Conservation (phyloP, 495 filamentous ascomycete genomes). For the Tetracladium setigerum region DNA sequence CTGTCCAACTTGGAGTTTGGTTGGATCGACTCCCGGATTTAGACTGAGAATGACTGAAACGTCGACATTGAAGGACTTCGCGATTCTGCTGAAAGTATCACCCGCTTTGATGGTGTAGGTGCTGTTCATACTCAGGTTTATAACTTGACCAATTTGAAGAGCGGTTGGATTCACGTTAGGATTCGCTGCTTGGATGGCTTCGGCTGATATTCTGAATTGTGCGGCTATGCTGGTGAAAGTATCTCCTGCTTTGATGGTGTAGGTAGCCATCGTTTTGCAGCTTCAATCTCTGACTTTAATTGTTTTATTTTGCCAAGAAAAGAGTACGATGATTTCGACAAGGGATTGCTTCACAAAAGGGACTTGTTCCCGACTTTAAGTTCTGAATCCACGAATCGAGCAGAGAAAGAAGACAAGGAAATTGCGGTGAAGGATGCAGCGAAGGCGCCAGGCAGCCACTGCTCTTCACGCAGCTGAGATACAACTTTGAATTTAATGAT, state of each 20-base stretch:
- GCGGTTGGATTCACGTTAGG: not conserved
- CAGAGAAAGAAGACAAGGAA: no score
- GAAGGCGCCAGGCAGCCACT: no score
- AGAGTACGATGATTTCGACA: no score
- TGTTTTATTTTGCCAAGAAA: no score
- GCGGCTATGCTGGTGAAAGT: not conserved
- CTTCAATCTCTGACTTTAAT: no score
- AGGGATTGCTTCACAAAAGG: no score
- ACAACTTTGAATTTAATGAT: no score
- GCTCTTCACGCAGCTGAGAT: no score
- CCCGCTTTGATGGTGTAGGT: conserved; percentile 11
- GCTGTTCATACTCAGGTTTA: not conserved
- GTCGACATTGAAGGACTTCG: not conserved
- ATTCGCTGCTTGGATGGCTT: not conserved
- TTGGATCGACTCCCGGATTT: conserved; percentile 4
- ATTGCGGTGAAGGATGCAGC: no score
- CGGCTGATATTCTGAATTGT: not conserved
- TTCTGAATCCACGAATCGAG: no score
- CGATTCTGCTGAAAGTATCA: conserved; percentile 7
- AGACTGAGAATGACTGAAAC: not conserved
- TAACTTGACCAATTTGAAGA: not conserved
- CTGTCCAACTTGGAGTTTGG: conserved; percentile 7
- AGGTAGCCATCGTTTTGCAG: not conserved
- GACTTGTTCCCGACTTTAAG: no score
- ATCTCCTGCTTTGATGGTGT: conserved; percentile 4